Percentiles rank a stretch among this genome's conserved stretches.
Conservation (phyloP, 768 basidiomycete genomes). For the Boletus sp. region DNA sequence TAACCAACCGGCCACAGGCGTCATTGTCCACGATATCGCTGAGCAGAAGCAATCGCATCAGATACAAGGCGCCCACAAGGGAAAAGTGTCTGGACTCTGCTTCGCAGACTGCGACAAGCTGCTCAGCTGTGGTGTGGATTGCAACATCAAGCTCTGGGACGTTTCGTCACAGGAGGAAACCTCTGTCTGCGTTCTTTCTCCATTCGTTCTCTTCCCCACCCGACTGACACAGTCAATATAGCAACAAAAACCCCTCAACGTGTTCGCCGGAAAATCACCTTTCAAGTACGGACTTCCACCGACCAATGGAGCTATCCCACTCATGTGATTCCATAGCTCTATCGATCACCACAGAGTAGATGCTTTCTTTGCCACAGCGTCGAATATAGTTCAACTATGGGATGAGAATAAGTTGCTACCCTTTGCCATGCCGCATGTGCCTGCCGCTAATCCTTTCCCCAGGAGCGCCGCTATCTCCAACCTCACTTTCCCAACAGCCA, state of each 20-base stretch:
- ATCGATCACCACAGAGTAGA: slow-evolving; percentile 93
- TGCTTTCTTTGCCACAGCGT: slow-evolving; percentile 91
- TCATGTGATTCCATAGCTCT: slow-evolving; percentile 47
- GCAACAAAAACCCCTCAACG: slow-evolving; percentile 60
- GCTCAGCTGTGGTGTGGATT: slow-evolving; percentile 81
- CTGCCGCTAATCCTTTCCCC: slow-evolving; percentile 9
- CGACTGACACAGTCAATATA: slow-evolving; percentile 14
- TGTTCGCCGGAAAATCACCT: slow-evolving; percentile 82
- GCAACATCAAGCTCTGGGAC: slow-evolving; percentile 82
- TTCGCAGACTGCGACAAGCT: slow-evolving; percentile 64
- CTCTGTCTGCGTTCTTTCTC: slow-evolving; percentile 33
- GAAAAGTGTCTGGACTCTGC: slow-evolving; percentile 80
- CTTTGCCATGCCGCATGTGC: neutral
- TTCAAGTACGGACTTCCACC: slow-evolving; percentile 68
- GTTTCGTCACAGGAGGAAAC: slow-evolving; percentile 37
- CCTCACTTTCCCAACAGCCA: slow-evolving; percentile 80
- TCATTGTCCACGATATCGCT: slow-evolving; percentile 82
- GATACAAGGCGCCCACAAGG: slow-evolving; percentile 74
- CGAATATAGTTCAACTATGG: slow-evolving; percentile 94
- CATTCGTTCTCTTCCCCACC: neutral
- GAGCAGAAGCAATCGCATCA: slow-evolving; percentile 52
- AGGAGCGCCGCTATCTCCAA: slow-evolving; percentile 86
- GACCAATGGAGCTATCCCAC: neutral
- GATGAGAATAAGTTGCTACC: slow-evolving; percentile 81
- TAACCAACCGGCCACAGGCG: slow-evolving; percentile 44